Percentiles rank a stretch among this genome's conserved stretches.
These are phyloP conservation scores for Apiospora aurea DNA, from an alignment of 2,329 filamentous ascomycete species.

Conservation along the genomic window DNA sequence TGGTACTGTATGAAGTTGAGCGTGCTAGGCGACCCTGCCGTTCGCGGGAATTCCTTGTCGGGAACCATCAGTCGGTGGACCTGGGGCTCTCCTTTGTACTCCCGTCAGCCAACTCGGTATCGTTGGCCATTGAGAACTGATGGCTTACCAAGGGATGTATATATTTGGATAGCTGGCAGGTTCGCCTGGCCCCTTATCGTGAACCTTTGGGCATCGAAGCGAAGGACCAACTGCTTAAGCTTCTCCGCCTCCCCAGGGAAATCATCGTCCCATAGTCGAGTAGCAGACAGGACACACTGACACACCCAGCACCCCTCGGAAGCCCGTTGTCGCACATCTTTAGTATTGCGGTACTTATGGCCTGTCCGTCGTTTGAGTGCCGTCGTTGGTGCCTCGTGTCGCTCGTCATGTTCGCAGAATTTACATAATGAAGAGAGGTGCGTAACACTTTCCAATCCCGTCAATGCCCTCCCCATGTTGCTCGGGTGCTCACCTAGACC, in stretches of 20 bases:
- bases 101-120: neutral
- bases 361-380: neutral
- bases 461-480: neutral
- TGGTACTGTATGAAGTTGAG: constrained; percentile 24
- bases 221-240: constrained; percentile 6
- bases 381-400: neutral
- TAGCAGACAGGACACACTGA: neutral
- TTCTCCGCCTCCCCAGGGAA: neutral
- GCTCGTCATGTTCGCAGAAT: neutral
- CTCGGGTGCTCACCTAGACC: neutral
- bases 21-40: neutral
- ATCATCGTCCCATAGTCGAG: neutral
- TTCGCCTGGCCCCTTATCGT: constrained; percentile 12
- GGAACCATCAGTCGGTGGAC: constrained; percentile 4
- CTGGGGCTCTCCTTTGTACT: constrained; percentile 13
- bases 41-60: constrained; percentile 11
- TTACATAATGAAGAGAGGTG: neutral
- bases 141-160: neutral
- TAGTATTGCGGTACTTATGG: neutral
- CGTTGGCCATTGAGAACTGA: neutral
- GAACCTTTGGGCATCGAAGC: constrained; percentile 24
- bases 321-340: neutral
- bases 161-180: constrained; percentile 24
- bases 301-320: neutral
- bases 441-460: neutral